A percentile compares a stretch with the other conserved stretches of the same genome.
Evolutionary conservation across 2,329 filamentous ascomycete genomes (phyloP).

Genomic region (Bretziella fagacearum): DNA sequence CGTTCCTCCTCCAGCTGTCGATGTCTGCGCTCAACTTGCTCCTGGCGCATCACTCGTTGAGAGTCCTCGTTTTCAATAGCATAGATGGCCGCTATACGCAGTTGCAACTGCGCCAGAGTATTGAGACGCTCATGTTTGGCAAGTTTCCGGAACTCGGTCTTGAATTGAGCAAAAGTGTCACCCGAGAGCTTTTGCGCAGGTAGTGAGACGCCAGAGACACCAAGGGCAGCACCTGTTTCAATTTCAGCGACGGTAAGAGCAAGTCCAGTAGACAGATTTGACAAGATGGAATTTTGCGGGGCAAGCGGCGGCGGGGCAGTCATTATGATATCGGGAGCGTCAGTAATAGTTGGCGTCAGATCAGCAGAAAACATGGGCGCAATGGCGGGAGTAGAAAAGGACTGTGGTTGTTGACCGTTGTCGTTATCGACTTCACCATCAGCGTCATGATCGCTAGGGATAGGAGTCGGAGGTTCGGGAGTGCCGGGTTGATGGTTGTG

Average conservation of each 20-base stretch:
- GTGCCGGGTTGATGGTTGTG: conserved; percentile 30
- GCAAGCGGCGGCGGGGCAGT: not conserved
- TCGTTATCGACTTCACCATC: conserved; percentile 19
- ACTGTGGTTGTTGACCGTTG: conserved; percentile 6
- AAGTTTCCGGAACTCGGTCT: conserved; percentile 28
- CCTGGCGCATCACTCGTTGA: conserved; percentile 25
- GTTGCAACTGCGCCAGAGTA: conserved; percentile 25
- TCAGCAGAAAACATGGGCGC: not conserved
- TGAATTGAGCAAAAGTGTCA: conserved; percentile 29
- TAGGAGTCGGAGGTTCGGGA: conserved; percentile 26
- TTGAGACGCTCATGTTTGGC: conserved; percentile 25
- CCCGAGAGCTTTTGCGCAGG: conserved; percentile 25
- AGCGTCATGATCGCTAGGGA: conserved; percentile 22
- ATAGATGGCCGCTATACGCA: conserved; percentile 28
- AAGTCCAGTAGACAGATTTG: not conserved
- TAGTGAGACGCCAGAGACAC: conserved; percentile 26
- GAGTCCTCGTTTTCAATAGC: conserved; percentile 29
- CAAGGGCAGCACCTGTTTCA: conserved; percentile 24
- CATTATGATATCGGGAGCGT: conserved; percentile 8
- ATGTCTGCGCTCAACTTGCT: conserved; percentile 25
- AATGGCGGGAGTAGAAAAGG: not conserved
- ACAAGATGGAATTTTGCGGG: not conserved
- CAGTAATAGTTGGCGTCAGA: not conserved
- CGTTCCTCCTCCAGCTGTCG: conserved; percentile 23
- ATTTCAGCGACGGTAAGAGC: conserved; percentile 21